These are phyloP conservation scores for Mycotypha africana DNA, from an alignment of 371 early-diverging fungal species.

Conservation along the genomic window DNA sequence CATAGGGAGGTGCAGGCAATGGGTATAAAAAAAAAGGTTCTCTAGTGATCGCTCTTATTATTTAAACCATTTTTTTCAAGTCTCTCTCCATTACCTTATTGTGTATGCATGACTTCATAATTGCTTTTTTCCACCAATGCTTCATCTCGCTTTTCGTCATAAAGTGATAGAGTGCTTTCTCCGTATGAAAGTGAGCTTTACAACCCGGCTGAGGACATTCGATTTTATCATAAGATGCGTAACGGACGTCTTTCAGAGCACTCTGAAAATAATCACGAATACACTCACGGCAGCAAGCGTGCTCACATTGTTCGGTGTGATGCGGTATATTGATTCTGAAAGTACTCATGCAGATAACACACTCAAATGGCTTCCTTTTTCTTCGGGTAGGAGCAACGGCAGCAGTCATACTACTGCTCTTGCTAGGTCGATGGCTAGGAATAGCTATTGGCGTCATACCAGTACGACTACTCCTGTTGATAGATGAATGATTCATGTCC, in stretches of 20 bases:
- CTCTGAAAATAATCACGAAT: slow-evolving; percentile 1
- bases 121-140: slow-evolving; percentile 10
- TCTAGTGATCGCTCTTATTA: neutral
- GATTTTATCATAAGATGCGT: neutral
- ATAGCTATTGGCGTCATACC: too few species aligned
- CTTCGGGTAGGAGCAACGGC: too few species aligned
- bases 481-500: too few species aligned
- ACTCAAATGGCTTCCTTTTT: too few species aligned
- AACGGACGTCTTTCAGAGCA: neutral
- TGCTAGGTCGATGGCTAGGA: too few species aligned
- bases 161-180: neutral
- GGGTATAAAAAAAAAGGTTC: neutral
- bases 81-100: too few species aligned
- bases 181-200: neutral
- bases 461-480: too few species aligned
- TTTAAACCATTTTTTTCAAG: too few species aligned
- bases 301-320: slow-evolving; percentile 1
- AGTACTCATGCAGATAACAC: neutral
- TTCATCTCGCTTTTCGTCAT: neutral
- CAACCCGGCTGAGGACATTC: slow-evolving; percentile 8
- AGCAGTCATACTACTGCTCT: neutral
- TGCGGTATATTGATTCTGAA: neutral
- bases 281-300: slow-evolving; percentile 5
- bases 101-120: neutral
- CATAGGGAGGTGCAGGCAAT: too few species aligned